phyloP scores from a whole-genome alignment of 2,329 filamentous ascomycete species.

The Taxawa tesnikishii region DNA sequence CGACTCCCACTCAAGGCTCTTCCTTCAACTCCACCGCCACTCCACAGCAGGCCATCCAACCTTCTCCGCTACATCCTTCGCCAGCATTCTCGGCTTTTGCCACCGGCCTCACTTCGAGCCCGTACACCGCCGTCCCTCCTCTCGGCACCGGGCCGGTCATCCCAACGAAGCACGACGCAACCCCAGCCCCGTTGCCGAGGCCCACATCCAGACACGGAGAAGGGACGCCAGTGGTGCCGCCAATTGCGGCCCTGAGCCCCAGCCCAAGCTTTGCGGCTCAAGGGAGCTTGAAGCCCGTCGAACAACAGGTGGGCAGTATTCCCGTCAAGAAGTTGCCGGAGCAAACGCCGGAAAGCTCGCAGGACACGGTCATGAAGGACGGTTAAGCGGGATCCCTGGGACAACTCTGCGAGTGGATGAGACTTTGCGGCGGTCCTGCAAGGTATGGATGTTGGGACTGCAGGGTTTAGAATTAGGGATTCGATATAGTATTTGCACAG shows the following conservation, averaged over 20 bases:
- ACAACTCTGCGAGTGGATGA: no score
- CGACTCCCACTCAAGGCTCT: slow-evolving; percentile 4
- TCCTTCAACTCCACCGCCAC: slow-evolving; percentile 1
- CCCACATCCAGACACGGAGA: neutral
- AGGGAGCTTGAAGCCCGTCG: neutral
- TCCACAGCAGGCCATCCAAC: slow-evolving; percentile 3
- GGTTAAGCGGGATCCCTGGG: no score
- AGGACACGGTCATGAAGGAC: neutral
- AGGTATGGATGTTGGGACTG: no score
- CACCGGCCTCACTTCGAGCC: slow-evolving; percentile 1
- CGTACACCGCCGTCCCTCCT: slow-evolving; percentile 4
- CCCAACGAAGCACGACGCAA: neutral
- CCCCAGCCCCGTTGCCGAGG: no score
- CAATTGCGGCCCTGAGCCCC: neutral
- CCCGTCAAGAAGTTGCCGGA: neutral
- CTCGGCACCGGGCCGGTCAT: slow-evolving; percentile 5
- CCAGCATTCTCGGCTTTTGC: slow-evolving; percentile 6
- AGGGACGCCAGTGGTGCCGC: neutral
- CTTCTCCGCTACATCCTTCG: slow-evolving; percentile 4
- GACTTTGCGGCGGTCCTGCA: no score
- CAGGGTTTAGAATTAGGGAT: no score
- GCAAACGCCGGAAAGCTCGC: neutral
- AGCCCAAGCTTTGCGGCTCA: neutral
- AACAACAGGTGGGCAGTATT: neutral
- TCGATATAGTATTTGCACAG: no score